Evolutionary conservation across 805 yeast genomes (phyloP).

Genomic region (Teunomyces cretensis): DNA sequence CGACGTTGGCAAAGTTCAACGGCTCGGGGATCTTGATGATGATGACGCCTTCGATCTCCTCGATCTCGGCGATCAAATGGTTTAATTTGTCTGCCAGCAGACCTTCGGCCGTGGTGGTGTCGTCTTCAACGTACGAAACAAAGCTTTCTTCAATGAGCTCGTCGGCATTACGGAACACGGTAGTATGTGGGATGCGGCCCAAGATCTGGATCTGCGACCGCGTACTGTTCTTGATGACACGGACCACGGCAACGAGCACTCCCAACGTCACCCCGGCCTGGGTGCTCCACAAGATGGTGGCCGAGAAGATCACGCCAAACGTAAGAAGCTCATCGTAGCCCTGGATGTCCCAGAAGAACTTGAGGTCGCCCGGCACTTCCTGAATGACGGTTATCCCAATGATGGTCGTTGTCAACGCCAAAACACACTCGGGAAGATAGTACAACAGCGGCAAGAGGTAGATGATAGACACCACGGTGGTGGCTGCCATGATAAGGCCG

Average conservation of each 20-base stretch:
- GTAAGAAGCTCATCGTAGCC: slow-evolving; percentile 24
- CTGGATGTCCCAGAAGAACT: slow-evolving; percentile 19
- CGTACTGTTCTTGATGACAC: slow-evolving; percentile 40
- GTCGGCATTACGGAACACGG: slow-evolving; percentile 70
- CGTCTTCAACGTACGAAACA: slow-evolving; percentile 5
- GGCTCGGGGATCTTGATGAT: slow-evolving; percentile 87
- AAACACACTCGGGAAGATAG: slow-evolving; percentile 33
- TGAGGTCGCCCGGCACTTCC: slow-evolving; percentile 24
- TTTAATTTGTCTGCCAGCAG: slow-evolving; percentile 5
- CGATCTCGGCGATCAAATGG: slow-evolving; percentile 27
- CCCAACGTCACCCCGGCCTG: slow-evolving; percentile 40
- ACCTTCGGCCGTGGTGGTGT: neutral
- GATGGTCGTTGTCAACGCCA: slow-evolving; percentile 34
- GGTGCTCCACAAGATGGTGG: slow-evolving; percentile 37
- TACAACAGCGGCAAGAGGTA: slow-evolving; percentile 25
- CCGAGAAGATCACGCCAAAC: slow-evolving; percentile 19
- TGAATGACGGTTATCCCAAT: slow-evolving; percentile 53
- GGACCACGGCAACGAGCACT: slow-evolving; percentile 30
- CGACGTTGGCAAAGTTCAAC: slow-evolving; percentile 80
- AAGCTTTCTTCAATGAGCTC: slow-evolving; percentile 46
- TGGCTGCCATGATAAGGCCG: slow-evolving; percentile 32
- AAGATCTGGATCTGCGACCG: slow-evolving; percentile 44
- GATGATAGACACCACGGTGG: slow-evolving; percentile 22
- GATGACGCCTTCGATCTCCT: slow-evolving; percentile 67
- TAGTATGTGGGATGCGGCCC: slow-evolving; percentile 45